Evolutionary conservation across 306 rosid species (phyloP), one percentile per base, ranked within the genome.

Genomic region (barrel medic (Medicago truncatula)): DNA sequence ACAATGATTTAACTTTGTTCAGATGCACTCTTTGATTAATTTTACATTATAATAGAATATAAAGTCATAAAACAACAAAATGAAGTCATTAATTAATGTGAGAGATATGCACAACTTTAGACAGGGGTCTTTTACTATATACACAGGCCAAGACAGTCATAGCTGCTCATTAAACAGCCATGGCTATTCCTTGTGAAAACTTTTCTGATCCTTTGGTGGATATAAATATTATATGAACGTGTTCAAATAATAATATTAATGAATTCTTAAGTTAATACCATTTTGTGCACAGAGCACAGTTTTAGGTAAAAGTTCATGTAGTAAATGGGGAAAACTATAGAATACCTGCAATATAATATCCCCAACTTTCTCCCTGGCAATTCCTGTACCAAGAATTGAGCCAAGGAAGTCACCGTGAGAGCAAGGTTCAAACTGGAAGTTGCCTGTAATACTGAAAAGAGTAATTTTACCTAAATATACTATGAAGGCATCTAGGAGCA

Each of bases 391-490:
- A 74, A 93, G 96, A 86, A 89, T 82, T 78, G 97, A 69, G 14
- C 98, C 97, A 79, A 94, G 97, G 86, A 91, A 88, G 82, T 94
- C 96, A 53, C 98, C 96, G 75, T 89, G 96, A 69, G 96, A 87
- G 59, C 91, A 91, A 80, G 93, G 82, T 80, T 91, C 95, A 83
- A 86, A 91, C 76, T 78, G 81, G 72, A 94, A 91, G 86, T 94
- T 94, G 76, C 97, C 97, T 65, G 94, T 79, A 74, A 91, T 77
- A 76, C 97, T 94, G 91, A 67, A 79, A 83, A 79, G 79, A 67
- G 79, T 23, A 74, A 74, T 47, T 74, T 60, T 34, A 59, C 50
- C 41, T 60, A 54, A 85, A 18, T 43, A 28, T 3, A 62, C 34
- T 59, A 72, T 64, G 13, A 59, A 71, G 63, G 44, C 46, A 36